Evolutionary conservation across 768 basidiomycete species (phyloP).

Genomic region (Gloeophyllum trabeum): DNA sequence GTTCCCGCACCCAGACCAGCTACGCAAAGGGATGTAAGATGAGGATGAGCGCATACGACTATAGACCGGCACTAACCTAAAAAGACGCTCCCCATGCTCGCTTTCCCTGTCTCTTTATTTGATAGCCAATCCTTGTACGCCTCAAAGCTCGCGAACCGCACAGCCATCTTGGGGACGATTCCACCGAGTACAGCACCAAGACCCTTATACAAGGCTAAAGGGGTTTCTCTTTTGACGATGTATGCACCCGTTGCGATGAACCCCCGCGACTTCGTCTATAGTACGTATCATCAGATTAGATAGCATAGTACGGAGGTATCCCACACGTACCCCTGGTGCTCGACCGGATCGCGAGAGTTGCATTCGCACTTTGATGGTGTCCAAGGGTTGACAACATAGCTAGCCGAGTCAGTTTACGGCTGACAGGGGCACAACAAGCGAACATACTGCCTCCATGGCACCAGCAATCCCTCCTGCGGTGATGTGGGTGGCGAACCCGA

Average conservation of each 20-base stretch:
- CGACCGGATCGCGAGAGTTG: conserved; percentile 81
- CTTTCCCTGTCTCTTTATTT: conserved; percentile 67
- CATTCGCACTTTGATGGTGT: conserved; percentile 99
- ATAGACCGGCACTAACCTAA: conserved; percentile 42
- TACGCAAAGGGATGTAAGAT: conserved; percentile 15
- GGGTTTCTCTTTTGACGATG: conserved; percentile 87
- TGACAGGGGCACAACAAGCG: neutral
- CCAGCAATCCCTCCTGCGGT: conserved; percentile 93
- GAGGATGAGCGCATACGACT: neutral
- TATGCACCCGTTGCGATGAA: conserved; percentile 85
- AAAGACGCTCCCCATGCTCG: conserved; percentile 73
- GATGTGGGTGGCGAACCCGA: conserved; percentile 82
- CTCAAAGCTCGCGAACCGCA: conserved; percentile 97
- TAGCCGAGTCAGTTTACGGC: conserved; percentile 14
- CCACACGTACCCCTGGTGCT: conserved; percentile 65
- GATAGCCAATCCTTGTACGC: conserved; percentile 81
- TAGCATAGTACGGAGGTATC: neutral
- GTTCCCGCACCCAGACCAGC: conserved; percentile 92
- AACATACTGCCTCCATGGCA: conserved; percentile 73
- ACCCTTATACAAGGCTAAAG: conserved; percentile 94
- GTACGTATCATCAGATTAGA: neutral
- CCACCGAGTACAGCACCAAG: conserved; percentile 93
- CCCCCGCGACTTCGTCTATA: conserved; percentile 81
- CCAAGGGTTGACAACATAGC: conserved; percentile 85
- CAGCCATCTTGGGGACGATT: conserved; percentile 99